Evolutionary conservation across 768 basidiomycete species (phyloP).

Genomic region (Naganishia antarctica): DNA sequence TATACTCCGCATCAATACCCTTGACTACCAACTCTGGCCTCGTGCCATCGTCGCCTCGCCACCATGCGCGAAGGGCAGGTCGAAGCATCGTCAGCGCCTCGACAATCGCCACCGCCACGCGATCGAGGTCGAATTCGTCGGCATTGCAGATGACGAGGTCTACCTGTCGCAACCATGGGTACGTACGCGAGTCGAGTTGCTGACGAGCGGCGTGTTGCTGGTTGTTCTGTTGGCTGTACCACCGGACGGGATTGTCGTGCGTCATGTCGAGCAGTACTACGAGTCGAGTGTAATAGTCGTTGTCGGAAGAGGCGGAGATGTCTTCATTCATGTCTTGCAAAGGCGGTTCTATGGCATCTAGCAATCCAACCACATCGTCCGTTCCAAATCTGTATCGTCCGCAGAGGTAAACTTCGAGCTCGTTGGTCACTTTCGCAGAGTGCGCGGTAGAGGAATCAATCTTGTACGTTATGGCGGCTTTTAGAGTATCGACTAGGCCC

Average conservation of each 20-base stretch:
- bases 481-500: not conserved
- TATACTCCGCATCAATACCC: not conserved
- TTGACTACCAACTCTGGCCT: constrained; percentile 13
- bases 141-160: constrained; percentile 5
- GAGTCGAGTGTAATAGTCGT: not conserved
- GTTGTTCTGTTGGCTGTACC: not conserved
- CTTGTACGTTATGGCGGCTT: constrained; percentile 18
- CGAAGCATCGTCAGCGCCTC: constrained; percentile 10
- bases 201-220: not conserved
- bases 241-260: not conserved
- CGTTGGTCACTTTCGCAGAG: not conserved
- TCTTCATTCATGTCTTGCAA: not conserved
- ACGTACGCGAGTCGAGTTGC: not conserved
- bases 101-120: not conserved
- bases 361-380: constrained; percentile 2
- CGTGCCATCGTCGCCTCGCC: not conserved
- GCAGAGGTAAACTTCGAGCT: constrained; percentile 9
- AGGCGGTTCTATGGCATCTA: constrained; percentile 13
- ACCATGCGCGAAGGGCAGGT: constrained; percentile 3
- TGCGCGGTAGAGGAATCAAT: not conserved
- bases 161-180: constrained; percentile 8
- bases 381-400: not conserved
- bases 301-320: not conserved
- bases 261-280: not conserved
- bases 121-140: not conserved